A percentile compares a stretch with the other conserved stretches of the same genome.
phyloP scores from a whole-genome alignment of 2,329 filamentous ascomycete species.

The Penicillium sp. region DNA sequence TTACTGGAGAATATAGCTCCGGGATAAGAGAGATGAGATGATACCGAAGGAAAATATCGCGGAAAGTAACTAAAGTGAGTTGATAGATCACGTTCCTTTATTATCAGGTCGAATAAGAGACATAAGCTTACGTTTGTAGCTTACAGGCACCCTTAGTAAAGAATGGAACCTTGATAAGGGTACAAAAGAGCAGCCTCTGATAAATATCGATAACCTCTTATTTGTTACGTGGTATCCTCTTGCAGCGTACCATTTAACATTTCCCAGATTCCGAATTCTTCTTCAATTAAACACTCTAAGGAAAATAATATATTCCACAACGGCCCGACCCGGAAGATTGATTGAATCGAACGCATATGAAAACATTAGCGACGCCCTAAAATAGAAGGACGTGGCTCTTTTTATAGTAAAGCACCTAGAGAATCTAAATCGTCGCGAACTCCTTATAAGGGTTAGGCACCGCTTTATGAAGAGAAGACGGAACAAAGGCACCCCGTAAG shows the following conservation, averaged over 20 bases:
- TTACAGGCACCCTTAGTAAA: slow-evolving; percentile 1
- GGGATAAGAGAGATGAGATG: background rate
- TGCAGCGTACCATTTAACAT: background rate
- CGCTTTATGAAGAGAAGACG: background rate
- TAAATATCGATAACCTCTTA: slow-evolving; percentile 16
- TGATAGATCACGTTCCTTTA: background rate
- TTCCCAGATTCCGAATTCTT: background rate
- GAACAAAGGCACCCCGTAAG: background rate
- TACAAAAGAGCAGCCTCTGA: background rate
- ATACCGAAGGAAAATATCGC: background rate
- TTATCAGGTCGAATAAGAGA: background rate
- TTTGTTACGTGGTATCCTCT: slow-evolving; percentile 16
- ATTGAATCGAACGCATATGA: background rate
- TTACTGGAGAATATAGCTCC: slow-evolving; percentile 2
- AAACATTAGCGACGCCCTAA: background rate
- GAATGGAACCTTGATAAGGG: slow-evolving; percentile 5
- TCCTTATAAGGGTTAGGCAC: background rate
- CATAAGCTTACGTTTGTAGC: slow-evolving; percentile 1
- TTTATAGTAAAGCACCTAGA: background rate
- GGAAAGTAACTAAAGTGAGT: background rate
- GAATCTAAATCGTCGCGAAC: background rate
- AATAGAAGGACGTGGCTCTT: background rate
- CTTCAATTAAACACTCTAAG: background rate
- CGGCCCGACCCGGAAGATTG: background rate
- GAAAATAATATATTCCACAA: background rate